Evolutionary conservation across 192 early-diverging fungal genomes (phyloP).

Genomic region (Endogone sp.): DNA sequence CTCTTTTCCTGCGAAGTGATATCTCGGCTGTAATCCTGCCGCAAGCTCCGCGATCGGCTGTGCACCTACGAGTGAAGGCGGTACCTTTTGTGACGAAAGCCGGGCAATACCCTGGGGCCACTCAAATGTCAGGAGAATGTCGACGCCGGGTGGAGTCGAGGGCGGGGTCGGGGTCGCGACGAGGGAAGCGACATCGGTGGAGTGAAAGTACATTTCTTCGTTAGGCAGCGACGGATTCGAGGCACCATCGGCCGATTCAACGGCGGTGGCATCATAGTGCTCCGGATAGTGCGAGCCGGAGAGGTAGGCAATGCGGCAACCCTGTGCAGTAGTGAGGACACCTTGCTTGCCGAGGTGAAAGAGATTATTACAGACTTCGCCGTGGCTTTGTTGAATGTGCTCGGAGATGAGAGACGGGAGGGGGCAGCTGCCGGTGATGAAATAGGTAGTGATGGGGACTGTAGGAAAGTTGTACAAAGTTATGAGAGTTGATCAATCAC

Average conservation of each 20-base stretch:
- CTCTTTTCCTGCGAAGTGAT: conserved; percentile 79
- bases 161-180: too few relatives aligned
- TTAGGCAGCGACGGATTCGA: conserved; percentile 29
- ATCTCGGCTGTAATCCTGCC: conserved; percentile 66
- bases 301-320: conserved; percentile 58
- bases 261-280: conserved; percentile 21
- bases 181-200: too few relatives aligned
- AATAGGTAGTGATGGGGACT: conserved; percentile 75
- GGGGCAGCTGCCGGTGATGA: conserved; percentile 60
- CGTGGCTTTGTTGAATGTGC: conserved; percentile 47
- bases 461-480: not conserved
- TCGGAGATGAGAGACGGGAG: conserved; percentile 54
- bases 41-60: conserved; percentile 41
- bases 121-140: conserved; percentile 82
- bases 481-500: not conserved
- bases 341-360: conserved; percentile 63
- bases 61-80: not conserved
- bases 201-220: too few relatives aligned
- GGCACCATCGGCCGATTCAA: conserved; percentile 20
- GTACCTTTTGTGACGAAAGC: conserved; percentile 2
- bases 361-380: conserved; percentile 76
- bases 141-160: conserved; percentile 42
- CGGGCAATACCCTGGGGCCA: conserved; percentile 63
- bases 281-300: conserved; percentile 39
- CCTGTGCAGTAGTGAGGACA: conserved; percentile 52